Base-by-base conservation (phyloP, 2,329 filamentous ascomycete genomes). In the Cordyceps militaris region DNA sequence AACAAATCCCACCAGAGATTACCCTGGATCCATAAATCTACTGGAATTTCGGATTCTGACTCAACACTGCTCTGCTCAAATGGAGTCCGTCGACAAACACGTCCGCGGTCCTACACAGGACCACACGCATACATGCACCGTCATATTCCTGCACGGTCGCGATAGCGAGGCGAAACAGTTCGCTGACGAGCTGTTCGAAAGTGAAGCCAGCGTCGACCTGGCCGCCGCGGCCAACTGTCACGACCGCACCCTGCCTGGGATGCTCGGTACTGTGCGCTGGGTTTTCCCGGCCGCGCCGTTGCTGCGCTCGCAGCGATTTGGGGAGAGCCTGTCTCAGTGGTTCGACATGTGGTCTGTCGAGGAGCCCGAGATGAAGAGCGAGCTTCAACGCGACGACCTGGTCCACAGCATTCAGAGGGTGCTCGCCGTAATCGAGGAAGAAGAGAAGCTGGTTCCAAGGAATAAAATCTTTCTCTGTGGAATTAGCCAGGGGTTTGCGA, bases 101-200 rank as follows among this genome's bases (percentile, higher is more conserved):
- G 16, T 48, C 30, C 43, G 21, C 14, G 53, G 21, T 11, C 53
- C 53, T 3, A 14, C 23, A 21, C 23, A 4, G 3, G 43, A 43
- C 23, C 53, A 47, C 11, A 3, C 21, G 1, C 42, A 56, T n/a
- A 28, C 21, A 7, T 73, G 78, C 56, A 78, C 76, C 0, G 67
- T 71, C 28, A 74, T 81, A 47, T 64, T 81, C 9, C 70, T 80
- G 1, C 78, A 81, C 59, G 78, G 79, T 11, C 70, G 76, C 3
- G 76, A 75, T 1, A 78, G 76, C 63, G 63, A 67, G 23, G 76
- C 75, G 0, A 65, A 66, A n/a, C 76, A 79, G 50, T 78, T 81
- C 59, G 71, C 74, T 0, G 64, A 74, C 9, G 76, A 79, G 13
- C 59, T 78, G 16, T 73, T 79, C 24, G 72, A 56, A n/a, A 56